A percentile compares a stretch with the other conserved stretches of the same genome.
phyloP scores from a whole-genome alignment of 345 rosid species.

The Moringa oleifera region DNA sequence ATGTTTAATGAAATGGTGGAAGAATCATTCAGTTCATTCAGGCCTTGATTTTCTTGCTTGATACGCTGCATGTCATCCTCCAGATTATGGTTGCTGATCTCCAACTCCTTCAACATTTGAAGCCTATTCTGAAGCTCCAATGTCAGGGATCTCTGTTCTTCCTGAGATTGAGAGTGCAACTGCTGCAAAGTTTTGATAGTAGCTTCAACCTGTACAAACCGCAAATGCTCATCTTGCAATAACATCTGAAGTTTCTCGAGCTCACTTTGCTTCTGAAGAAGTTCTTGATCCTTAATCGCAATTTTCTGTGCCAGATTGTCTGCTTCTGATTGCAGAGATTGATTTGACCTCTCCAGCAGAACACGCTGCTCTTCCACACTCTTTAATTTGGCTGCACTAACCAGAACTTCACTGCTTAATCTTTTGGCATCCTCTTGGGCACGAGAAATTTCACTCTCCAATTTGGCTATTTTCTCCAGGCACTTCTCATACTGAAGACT shows the following conservation, averaged over 20 bases:
- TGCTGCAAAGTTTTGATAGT: conserved; percentile 44
- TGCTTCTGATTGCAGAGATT: conserved; percentile 60
- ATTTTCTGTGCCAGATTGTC: conserved; percentile 50
- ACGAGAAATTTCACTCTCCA: conserved; percentile 53
- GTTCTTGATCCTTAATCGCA: conserved; percentile 62
- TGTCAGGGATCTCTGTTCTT: conserved; percentile 62
- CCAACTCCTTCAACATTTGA: conserved; percentile 50
- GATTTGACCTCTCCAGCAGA: conserved; percentile 60
- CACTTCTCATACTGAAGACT: conserved; percentile 54
- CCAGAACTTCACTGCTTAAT: conserved; percentile 52
- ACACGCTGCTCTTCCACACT: conserved; percentile 46
- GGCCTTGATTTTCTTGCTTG: conserved; percentile 44
- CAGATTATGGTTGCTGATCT: conserved; percentile 40
- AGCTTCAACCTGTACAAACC: conserved; percentile 53
- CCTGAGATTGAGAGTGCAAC: conserved; percentile 49
- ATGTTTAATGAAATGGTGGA: conserved; percentile 36
- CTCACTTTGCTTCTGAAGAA: conserved; percentile 59
- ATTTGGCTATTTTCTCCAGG: conserved; percentile 52
- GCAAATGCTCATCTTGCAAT: conserved; percentile 59
- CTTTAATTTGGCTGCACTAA: conserved; percentile 51
- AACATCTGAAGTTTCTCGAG: conserved; percentile 47
- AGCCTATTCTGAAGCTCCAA: conserved; percentile 55
- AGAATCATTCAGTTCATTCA: conserved; percentile 44
- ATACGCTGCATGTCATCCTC: conserved; percentile 49
- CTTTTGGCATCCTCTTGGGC: conserved; percentile 50